Conservation (phyloP, 495 filamentous ascomycete species). For the Talaromyces wortmannii region DNA sequence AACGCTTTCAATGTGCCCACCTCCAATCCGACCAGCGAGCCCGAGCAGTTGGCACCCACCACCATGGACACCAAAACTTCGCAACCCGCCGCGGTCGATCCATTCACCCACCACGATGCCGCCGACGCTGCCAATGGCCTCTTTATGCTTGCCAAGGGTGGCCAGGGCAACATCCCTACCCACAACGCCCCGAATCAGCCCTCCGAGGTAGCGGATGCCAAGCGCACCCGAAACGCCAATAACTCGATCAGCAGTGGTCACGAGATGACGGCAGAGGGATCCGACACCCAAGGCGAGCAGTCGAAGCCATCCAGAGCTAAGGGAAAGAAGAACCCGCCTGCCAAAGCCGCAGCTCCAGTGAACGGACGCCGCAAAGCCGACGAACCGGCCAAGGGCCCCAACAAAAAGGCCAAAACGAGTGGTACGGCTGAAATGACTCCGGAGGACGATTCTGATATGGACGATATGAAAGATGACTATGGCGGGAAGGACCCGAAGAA, state of each 20-base stretch:
- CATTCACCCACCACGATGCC: constrained; percentile 78
- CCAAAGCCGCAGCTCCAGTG: constrained; percentile 31
- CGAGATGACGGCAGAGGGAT: constrained; percentile 63
- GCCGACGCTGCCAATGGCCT: constrained; percentile 95
- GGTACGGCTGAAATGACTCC: constrained; percentile 34
- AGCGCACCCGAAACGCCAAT: constrained; percentile 21
- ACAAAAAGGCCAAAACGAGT: constrained; percentile 67
- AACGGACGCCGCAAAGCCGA: constrained; percentile 77
- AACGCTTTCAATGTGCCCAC: constrained; percentile 39
- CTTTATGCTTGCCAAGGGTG: constrained; percentile 75
- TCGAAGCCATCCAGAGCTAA: constrained; percentile 56
- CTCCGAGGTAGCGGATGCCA: constrained; percentile 13
- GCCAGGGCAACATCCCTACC: constrained; percentile 43
- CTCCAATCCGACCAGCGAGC: constrained; percentile 43
- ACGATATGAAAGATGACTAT: constrained; percentile 48
- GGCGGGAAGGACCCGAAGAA: constrained; percentile 51
- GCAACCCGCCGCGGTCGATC: constrained; percentile 40
- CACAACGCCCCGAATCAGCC: constrained; percentile 47
- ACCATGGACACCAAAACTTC: constrained; percentile 44
- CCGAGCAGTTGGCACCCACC: constrained; percentile 28
- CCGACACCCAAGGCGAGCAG: constrained; percentile 66
- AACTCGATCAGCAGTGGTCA: constrained; percentile 21
- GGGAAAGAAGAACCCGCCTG: constrained; percentile 57
- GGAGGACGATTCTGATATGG: constrained; percentile 44
- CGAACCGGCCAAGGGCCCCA: constrained; percentile 59